Percentiles rank a stretch among this genome's conserved stretches.
Conservation (phyloP, 495 filamentous ascomycete genomes). For the Lentithecium fluviatile region DNA sequence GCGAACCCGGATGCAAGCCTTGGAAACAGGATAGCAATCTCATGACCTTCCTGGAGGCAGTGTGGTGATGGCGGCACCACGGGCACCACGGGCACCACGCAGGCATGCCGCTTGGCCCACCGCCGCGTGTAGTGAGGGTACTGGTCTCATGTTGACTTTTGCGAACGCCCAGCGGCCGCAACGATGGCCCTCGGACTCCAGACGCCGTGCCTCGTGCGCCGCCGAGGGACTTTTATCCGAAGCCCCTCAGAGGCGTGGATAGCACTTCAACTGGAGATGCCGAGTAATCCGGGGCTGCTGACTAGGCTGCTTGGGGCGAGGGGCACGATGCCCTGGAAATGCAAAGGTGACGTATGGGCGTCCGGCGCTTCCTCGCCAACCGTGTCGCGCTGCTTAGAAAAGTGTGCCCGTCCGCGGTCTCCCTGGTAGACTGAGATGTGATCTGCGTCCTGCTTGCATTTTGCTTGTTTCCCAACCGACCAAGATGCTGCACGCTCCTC, state of each 20-base stretch:
- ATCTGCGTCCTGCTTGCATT: not conserved
- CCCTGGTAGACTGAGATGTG: not conserved
- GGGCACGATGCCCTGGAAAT: too few relatives aligned
- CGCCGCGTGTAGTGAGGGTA: not conserved
- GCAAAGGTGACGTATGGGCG: constrained; percentile 1
- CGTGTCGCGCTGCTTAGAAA: not conserved
- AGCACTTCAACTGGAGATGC: too few relatives aligned
- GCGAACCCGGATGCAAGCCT: not conserved
- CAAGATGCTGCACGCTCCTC: not conserved
- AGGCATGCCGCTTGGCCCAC: not conserved
- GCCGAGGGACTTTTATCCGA: too few relatives aligned
- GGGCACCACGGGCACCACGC: too few relatives aligned
- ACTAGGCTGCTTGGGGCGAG: not conserved
- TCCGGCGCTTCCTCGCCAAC: not conserved
- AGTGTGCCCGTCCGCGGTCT: not conserved
- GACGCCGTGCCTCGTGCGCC: too few relatives aligned
- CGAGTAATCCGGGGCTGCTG: not conserved
- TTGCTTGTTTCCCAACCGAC: too few relatives aligned
- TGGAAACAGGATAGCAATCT: constrained; percentile 4
- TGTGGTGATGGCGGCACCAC: not conserved
- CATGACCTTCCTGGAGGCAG: constrained; percentile 2
- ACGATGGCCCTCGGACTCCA: not conserved
- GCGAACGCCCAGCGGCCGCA: constrained; percentile 11
- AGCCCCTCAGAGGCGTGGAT: too few relatives aligned
- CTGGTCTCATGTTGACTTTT: constrained; percentile 1